Conservation (phyloP, 31 red algal species). For the Porphyra umbilicalis region DNA sequence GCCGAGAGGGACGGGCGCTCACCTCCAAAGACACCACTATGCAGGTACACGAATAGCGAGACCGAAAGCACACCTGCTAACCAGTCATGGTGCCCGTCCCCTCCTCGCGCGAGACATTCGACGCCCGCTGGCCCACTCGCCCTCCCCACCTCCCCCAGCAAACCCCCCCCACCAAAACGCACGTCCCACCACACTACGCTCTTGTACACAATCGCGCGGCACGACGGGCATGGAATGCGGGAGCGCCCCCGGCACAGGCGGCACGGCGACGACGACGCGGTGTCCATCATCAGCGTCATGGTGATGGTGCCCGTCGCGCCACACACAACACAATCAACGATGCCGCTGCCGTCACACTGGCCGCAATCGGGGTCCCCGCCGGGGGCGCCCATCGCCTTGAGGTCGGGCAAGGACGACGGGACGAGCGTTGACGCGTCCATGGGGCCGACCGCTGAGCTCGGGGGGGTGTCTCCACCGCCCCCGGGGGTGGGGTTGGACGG, state of each 20-base stretch:
- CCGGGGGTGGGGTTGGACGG: not conserved
- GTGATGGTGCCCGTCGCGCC: slow-evolving; percentile 38
- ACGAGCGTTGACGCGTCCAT: not conserved
- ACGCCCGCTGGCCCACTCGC: no score
- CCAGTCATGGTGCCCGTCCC: no score
- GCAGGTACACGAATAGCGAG: no score
- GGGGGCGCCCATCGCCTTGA: slow-evolving; percentile 16
- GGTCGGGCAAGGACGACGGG: slow-evolving; percentile 5
- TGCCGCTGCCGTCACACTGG: slow-evolving; percentile 56
- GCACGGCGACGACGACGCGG: slow-evolving; percentile 47
- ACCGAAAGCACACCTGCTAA: no score
- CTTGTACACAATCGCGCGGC: slow-evolving; percentile 54
- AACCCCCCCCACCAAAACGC: not conserved
- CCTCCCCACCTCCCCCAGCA: not conserved
- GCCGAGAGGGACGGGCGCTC: no score
- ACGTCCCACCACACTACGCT: slow-evolving; percentile 72
- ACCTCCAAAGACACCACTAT: no score
- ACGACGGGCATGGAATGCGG: slow-evolving; percentile 57
- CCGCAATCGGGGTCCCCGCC: slow-evolving; percentile 38
- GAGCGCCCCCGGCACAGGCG: slow-evolving; percentile 57
- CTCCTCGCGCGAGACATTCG: no score
- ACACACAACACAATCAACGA: slow-evolving; percentile 59
- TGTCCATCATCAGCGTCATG: slow-evolving; percentile 50
- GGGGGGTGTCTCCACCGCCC: not conserved
- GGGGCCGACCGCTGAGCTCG: not conserved